phyloP scores from a whole-genome alignment of 495 filamentous ascomycete genomes.

The Lasiosphaeriaceae sp. region DNA sequence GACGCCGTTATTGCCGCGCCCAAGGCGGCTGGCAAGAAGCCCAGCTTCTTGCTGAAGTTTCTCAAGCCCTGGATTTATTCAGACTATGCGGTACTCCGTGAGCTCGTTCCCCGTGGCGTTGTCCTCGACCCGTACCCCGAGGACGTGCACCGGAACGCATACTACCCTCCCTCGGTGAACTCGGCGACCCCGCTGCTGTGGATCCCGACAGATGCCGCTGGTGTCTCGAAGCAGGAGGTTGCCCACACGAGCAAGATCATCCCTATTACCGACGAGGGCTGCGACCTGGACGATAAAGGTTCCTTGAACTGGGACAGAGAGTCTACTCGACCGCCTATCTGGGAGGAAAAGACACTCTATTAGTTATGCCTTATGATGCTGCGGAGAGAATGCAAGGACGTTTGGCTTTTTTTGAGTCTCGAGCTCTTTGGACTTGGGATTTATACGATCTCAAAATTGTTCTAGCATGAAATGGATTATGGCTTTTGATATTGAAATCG shows the following conservation, averaged over 20 bases:
- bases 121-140: slow-evolving; percentile 51
- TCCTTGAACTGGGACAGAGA: slow-evolving; percentile 73
- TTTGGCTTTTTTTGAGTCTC: too few relatives aligned
- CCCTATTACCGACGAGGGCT: slow-evolving; percentile 78
- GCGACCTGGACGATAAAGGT: slow-evolving; percentile 74
- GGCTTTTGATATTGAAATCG: background rate
- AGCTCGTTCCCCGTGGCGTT: slow-evolving; percentile 60
- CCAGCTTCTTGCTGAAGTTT: slow-evolving; percentile 59
- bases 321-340: slow-evolving; percentile 71
- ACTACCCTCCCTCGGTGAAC: slow-evolving; percentile 69
- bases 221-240: slow-evolving; percentile 75
- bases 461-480: background rate
- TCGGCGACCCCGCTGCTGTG: slow-evolving; percentile 68
- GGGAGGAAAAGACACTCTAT: slow-evolving; percentile 63
- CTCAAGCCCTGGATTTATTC: slow-evolving; percentile 73
- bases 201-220: slow-evolving; percentile 75
- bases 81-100: slow-evolving; percentile 68
- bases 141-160: slow-evolving; percentile 64
- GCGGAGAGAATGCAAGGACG: too few relatives aligned
- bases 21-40: slow-evolving; percentile 28
- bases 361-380: too few relatives aligned
- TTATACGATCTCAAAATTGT: background rate
- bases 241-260: slow-evolving; percentile 67
- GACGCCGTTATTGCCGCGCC: slow-evolving; percentile 16
- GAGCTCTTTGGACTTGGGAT: background rate